Evolutionary conservation across 257 asterid genomes (phyloP).

Genomic region (Cruciata laevipes): DNA sequence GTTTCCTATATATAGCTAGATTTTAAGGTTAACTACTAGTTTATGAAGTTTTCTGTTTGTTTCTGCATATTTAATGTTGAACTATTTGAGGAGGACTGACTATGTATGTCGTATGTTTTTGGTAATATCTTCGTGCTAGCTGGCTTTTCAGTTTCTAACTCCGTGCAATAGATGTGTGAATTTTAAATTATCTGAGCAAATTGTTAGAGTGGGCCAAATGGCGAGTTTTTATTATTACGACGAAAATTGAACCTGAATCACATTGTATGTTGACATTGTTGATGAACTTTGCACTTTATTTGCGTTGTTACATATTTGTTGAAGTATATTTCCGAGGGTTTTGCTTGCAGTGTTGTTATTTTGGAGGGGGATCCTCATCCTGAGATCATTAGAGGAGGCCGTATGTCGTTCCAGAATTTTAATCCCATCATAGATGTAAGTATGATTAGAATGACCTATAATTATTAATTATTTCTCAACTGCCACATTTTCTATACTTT

Average conservation of each 20-base stretch:
- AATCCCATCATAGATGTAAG: slow-evolving; percentile 97
- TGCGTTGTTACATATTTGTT: slow-evolving; percentile 1
- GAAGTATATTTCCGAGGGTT: slow-evolving; percentile 14
- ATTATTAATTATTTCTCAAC: slow-evolving; percentile 5
- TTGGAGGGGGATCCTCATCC: slow-evolving; percentile 90
- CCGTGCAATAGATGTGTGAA: not conserved
- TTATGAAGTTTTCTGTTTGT: too few species aligned
- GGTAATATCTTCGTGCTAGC: not conserved
- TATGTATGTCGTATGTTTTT: not conserved
- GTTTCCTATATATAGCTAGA: not conserved
- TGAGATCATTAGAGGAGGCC: slow-evolving; percentile 68
- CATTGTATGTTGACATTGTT: not conserved
- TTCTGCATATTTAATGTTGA: too few species aligned
- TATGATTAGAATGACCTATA: slow-evolving; percentile 26
- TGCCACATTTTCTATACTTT: slow-evolving; percentile 8
- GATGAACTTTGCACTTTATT: slow-evolving; percentile 4
- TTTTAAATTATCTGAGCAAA: not conserved
- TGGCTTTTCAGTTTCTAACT: not conserved
- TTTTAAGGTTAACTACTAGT: not conserved
- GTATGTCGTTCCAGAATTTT: slow-evolving; percentile 87
- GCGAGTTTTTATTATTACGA: not conserved
- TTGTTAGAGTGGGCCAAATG: not conserved
- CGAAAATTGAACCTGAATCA: too few species aligned
- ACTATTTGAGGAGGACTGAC: not conserved
- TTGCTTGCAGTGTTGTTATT: slow-evolving; percentile 63